Conservation (phyloP, 208 protist species). For the Borovskyia barvae region DNA sequence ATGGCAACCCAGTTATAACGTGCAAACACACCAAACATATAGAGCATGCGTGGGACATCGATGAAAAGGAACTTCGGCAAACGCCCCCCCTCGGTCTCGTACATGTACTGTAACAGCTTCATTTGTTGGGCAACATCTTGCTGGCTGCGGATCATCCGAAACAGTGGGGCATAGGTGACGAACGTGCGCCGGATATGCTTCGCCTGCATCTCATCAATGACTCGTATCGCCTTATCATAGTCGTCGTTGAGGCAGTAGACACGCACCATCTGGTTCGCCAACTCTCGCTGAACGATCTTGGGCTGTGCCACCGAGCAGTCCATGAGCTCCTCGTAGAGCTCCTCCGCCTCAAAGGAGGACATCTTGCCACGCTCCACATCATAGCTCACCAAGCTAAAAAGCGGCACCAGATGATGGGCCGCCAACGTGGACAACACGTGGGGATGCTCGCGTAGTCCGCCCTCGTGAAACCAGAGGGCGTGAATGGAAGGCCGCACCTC, state of each 20-base stretch:
- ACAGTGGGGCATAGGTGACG: conserved; percentile 89
- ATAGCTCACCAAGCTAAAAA: conserved; percentile 85
- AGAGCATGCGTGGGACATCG: conserved; percentile 82
- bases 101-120: conserved; percentile 70
- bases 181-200: conserved; percentile 85
- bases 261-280: conserved; percentile 88
- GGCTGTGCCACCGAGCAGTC: conserved; percentile 86
- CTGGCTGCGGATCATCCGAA: conserved; percentile 67
- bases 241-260: conserved; percentile 77
- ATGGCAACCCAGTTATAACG: conserved; percentile 88
- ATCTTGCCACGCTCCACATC: conserved; percentile 88
- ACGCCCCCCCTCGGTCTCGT: conserved; percentile 69
- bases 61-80: conserved; percentile 83
- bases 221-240: conserved; percentile 69
- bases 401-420: conserved; percentile 87
- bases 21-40: conserved; percentile 85
- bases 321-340: conserved; percentile 89
- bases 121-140: conserved; percentile 70
- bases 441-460: conserved; percentile 65
- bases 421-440: conserved; percentile 78
- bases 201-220: conserved; percentile 76
- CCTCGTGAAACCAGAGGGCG: conserved; percentile 86
- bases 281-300: conserved; percentile 85
- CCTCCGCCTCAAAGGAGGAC: conserved; percentile 63
- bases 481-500: conserved; percentile 81